Base-by-base conservation (phyloP, 2,329 filamentous ascomycete genomes). In the Dothistroma septosporum region DNA sequence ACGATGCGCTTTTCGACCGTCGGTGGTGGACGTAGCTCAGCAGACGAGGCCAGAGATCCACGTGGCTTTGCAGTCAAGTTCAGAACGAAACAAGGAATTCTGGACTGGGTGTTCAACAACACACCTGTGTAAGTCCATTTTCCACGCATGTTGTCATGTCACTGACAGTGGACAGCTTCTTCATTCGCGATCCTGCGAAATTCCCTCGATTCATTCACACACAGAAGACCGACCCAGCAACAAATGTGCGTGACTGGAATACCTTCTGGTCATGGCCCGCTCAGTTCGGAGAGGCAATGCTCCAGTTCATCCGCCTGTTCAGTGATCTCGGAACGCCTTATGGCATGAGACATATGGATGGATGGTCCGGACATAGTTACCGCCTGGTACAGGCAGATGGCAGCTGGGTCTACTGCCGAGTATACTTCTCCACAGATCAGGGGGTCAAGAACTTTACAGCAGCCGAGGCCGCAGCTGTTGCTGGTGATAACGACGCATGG, bases 1-100 rank as follows among this genome's bases (percentile, higher is more conserved):
- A 90, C 90, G 66, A 71, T 89, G 22, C 86, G 90, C 0, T 92
- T 93, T 73, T 93, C 89, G 0, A 93, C 90, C 0, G 90, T 92
- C 0, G 84, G 90, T 24, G 89, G 93, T 77, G 88, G 91, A 2
- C 84, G 89, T 46, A 89, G 90, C 1, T 93, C 92, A 64, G 89
- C 79, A 4, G 79, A 81, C 58, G 71, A 76, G 57, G 79, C 76
- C 10, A 73, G 79, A 24, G 78, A 82, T 60, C 77, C 77, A 1
- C 75, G 79, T 58, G 79, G 79, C 0, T 80, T 81, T 47, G 78
- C 79, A 8, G 77, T 82, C 68, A 82, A 82, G 64, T 77, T 81
- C 61, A 78, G 80, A 57, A 82, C 79, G 0, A 72, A 73, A 37
- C 78, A 82, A 58, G 79, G 79, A 7, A 64, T 62, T 19, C 50